Evolutionary conservation across 2,329 filamentous ascomycete species (phyloP), one percentile per base, ranked within the genome.

Genomic region (Epichloe hybrida): DNA sequence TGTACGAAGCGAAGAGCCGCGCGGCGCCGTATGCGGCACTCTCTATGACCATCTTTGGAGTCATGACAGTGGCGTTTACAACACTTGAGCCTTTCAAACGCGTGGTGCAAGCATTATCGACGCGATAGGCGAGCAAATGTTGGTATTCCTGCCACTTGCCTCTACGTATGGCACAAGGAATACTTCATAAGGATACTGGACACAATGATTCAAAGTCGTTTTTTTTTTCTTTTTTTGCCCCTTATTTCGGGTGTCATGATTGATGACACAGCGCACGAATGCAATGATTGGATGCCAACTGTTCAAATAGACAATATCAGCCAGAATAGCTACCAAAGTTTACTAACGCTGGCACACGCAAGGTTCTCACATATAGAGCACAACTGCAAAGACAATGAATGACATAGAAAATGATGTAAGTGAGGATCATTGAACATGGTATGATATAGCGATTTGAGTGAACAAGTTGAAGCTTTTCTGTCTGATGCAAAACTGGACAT

Each of bases 1-100:
- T 80, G 13, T 78, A 80, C 51, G 75, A 79, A 60, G 69, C 68
- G 7, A 67, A 66, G 49, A 77, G 72, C 54, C 69, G 67, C 1
- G 73, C 76, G 3, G 75, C 75, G 2, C 75, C 77, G 0, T 79
- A 79, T 55, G 74, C 77, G 2, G 75, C 73, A 1, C 61, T 81
- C 13, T 70, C 76, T 1, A 80, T 80, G 77, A 77, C 76, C 6
- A 64, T 76, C 5, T 76, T 79, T 56, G 76, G 77, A 0, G 68
- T 77, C 39, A 72, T 74, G 64, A 79, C 75, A 1, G 77, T 81
- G 0, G 69, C 75, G 2, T 72, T 80, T 41, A 73, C 74, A 0
- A 72, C 73, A 1, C 62, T 77, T 1, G 67, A 69, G 4, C 73
- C 72, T 8, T 70, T 77, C 53, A 67, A 65, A 8, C 54, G 55